Conservation (phyloP, 2,329 filamentous ascomycete species). For the Talaromyces sp. region DNA sequence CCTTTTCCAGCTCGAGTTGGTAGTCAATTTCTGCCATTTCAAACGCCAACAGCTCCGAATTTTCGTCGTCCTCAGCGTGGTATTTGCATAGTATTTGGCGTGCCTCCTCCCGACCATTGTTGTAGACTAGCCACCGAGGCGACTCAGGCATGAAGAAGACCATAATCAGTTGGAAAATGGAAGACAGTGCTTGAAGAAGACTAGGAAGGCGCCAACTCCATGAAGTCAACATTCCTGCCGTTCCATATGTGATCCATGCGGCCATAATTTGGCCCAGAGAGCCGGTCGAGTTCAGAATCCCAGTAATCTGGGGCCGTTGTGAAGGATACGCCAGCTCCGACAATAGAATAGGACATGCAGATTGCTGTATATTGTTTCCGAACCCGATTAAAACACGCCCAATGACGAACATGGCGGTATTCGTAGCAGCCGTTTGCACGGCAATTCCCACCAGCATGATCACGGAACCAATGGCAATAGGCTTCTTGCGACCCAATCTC, state of each 20-base stretch:
- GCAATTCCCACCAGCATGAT: neutral
- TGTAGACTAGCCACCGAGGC: neutral
- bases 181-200: constrained; percentile 37
- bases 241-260: constrained; percentile 25
- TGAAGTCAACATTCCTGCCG: constrained; percentile 27
- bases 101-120: constrained; percentile 15
- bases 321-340: constrained; percentile 59
- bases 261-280: constrained; percentile 24
- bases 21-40: constrained; percentile 57
- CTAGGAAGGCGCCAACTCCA: constrained; percentile 48
- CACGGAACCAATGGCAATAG: neutral
- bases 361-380: constrained; percentile 58
- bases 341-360: constrained; percentile 55
- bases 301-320: constrained; percentile 56
- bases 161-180: constrained; percentile 19
- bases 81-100: constrained; percentile 34
- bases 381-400: constrained; percentile 58
- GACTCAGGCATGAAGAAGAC: constrained; percentile 12
- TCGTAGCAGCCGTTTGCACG: constrained; percentile 1
- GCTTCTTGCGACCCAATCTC: neutral
- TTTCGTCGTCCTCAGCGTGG: constrained; percentile 49
- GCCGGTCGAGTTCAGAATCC: constrained; percentile 54
- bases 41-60: constrained; percentile 52
- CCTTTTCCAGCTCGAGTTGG: constrained; percentile 27
- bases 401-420: constrained; percentile 54